phyloP scores from a whole-genome alignment of 1,284 basidiomycete species.

The Tilletia caries region DNA sequence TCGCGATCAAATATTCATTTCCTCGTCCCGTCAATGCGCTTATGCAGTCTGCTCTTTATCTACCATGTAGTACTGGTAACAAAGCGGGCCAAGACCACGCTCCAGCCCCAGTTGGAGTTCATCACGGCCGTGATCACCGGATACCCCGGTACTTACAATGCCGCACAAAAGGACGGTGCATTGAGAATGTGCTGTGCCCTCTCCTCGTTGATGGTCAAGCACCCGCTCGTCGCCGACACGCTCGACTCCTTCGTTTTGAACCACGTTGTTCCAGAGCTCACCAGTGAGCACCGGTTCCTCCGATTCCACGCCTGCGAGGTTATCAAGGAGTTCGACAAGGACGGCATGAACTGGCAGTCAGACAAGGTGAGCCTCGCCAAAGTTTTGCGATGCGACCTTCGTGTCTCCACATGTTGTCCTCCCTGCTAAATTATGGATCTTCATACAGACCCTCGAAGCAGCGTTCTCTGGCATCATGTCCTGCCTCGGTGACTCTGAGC shows the following conservation, averaged over 20 bases:
- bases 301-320: constrained; percentile 46
- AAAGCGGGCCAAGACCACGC: constrained; percentile 47
- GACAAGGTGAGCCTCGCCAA: background rate
- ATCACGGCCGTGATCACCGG: constrained; percentile 42
- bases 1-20: background rate
- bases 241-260: constrained; percentile 48
- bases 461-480: constrained; percentile 49
- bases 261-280: constrained; percentile 47
- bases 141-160: constrained; percentile 33
- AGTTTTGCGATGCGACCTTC: background rate
- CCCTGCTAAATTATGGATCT: background rate
- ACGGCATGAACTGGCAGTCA: constrained; percentile 42
- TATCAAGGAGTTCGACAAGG: constrained; percentile 42
- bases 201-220: constrained; percentile 41
- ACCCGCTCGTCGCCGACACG: constrained; percentile 35
- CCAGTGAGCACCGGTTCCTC: constrained; percentile 40
- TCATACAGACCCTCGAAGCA: constrained; percentile 38
- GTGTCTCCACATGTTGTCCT: background rate
- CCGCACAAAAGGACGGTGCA: constrained; percentile 49
- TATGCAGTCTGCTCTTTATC: too few relatives aligned
- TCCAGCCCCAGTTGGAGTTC: constrained; percentile 47
- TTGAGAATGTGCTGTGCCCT: constrained; percentile 44
- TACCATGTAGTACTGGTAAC: constrained; percentile 23
- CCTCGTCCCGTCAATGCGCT: too few relatives aligned
- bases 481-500: constrained; percentile 62